phyloP scores from a whole-genome alignment of 208 protist species.

The Crithidia sp. region DNA sequence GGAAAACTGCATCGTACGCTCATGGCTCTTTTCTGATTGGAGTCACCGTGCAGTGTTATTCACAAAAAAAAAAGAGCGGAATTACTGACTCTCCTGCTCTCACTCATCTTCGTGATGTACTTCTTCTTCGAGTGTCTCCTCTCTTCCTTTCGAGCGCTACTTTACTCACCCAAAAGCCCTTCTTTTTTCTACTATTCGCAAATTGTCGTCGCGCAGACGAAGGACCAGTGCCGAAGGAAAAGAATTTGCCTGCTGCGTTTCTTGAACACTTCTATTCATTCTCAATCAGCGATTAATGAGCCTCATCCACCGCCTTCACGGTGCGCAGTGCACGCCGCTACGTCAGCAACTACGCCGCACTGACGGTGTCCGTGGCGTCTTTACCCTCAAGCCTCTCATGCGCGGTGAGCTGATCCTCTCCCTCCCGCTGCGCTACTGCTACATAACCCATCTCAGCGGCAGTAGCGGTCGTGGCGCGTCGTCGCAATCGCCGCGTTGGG shows the following conservation, averaged over 20 bases:
- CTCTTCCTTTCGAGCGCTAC: too few species aligned
- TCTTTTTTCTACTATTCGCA: background rate
- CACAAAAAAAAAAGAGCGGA: too few species aligned
- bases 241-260: too few species aligned
- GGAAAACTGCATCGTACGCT: background rate
- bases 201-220: too few species aligned
- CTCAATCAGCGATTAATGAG: slow-evolving; percentile 5
- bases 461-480: too few species aligned
- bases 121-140: too few species aligned
- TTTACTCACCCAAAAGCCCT: background rate
- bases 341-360: slow-evolving; percentile 30
- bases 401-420: slow-evolving; percentile 56
- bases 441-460: slow-evolving; percentile 36
- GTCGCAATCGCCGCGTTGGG: background rate
- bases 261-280: background rate
- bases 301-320: slow-evolving; percentile 31
- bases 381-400: slow-evolving; percentile 31
- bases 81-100: too few species aligned
- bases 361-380: slow-evolving; percentile 75
- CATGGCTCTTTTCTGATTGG: too few species aligned
- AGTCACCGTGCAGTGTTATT: too few species aligned
- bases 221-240: too few species aligned
- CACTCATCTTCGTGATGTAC: too few species aligned
- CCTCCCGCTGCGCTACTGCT: slow-evolving; percentile 66
- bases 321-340: slow-evolving; percentile 34